A percentile compares a stretch with the other conserved stretches of the same genome.
Evolutionary conservation across 208 protist genomes (phyloP).

Genomic region (Leishmania major): DNA sequence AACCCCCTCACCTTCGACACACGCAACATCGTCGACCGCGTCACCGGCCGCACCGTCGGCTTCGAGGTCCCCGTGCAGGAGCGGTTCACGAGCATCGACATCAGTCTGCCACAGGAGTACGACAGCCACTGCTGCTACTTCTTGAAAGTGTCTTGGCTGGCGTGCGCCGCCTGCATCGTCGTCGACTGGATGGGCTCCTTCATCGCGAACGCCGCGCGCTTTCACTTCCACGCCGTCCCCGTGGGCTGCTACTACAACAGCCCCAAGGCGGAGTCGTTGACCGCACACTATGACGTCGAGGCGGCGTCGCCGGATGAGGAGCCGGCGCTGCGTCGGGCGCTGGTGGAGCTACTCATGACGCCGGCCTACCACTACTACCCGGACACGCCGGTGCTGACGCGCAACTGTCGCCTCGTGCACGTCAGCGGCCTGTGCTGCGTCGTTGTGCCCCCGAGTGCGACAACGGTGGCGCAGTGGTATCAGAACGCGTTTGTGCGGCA

Average conservation of each 20-base stretch:
- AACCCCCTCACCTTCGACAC: conserved; percentile 43
- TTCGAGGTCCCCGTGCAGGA: conserved; percentile 58
- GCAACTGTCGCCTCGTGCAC: conserved; percentile 77
- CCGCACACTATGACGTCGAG: conserved; percentile 49
- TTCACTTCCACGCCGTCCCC: conserved; percentile 65
- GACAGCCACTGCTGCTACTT: conserved; percentile 65
- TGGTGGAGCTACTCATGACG: conserved; percentile 52
- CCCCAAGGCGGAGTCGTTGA: conserved; percentile 35
- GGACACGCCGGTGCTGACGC: conserved; percentile 55
- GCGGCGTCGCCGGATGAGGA: conserved; percentile 39
- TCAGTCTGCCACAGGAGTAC: conserved; percentile 57
- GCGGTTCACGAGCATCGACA: conserved; percentile 70
- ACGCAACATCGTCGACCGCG: conserved; percentile 54
- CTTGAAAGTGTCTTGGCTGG: conserved; percentile 74
- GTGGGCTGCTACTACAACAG: conserved; percentile 47
- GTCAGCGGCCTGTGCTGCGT: conserved; percentile 73
- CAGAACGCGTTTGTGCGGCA: conserved; percentile 65
- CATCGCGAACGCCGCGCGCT: conserved; percentile 61
- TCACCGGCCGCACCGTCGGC: conserved; percentile 54
- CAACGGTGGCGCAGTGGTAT: conserved; percentile 71
- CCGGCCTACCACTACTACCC: conserved; percentile 60
- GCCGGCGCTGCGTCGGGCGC: conserved; percentile 40
- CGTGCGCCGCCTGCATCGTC: conserved; percentile 66
- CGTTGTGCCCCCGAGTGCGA: conserved; percentile 34
- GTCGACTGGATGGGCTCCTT: conserved; percentile 78